Base-by-base conservation (phyloP, 2,329 filamentous ascomycete genomes). In the Domatiomyces catenatus region DNA sequence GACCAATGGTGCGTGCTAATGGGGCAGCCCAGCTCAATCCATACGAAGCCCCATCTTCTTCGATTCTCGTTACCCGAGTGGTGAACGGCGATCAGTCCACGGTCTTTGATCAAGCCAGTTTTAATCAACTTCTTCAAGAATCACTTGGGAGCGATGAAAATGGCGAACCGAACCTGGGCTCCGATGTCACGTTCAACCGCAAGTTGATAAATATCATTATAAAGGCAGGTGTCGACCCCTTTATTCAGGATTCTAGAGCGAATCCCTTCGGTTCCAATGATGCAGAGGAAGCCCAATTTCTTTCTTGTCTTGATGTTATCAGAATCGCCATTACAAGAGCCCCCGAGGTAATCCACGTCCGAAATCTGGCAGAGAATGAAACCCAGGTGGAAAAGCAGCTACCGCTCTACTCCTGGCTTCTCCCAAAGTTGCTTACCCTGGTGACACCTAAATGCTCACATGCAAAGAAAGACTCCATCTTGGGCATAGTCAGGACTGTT, bases 1-100 rank as follows among this genome's bases (percentile, higher is more conserved):
- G 32, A 39, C 12, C 32, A 39, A 39, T 39, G 32, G 32, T 39
- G 15, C 32, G 32, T 39, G 32, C 3, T 15, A 39, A 39, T 39
- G 32, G 7, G 32, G 32, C 10, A 15, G 12, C 32, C 4, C 32
- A 39, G 12, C n/a, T 50, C 5, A 57, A 58, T 55, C 55, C 54
- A 51, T 54, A 63, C 49, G 58, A 62, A 44, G 58, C 58, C 24
- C 71, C 71, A 49, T 79, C 80, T 42, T 84, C 87, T 10, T 94
- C 89, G 15, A 93, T 88, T 8, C 75, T 94, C 61, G 87, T 89
- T 48, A 86, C 86, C 10, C 86, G 93, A 66, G 80, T 95, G 51
- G 86, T 92, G 56, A 77, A 77, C 47, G 74, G 76, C 48, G 75
- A 74, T 54, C 78, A 76, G 44, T 75, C 76, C 49, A 75, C 77